phyloP scores from a whole-genome alignment of 305 asterid genomes.

The Lippia alba region DNA sequence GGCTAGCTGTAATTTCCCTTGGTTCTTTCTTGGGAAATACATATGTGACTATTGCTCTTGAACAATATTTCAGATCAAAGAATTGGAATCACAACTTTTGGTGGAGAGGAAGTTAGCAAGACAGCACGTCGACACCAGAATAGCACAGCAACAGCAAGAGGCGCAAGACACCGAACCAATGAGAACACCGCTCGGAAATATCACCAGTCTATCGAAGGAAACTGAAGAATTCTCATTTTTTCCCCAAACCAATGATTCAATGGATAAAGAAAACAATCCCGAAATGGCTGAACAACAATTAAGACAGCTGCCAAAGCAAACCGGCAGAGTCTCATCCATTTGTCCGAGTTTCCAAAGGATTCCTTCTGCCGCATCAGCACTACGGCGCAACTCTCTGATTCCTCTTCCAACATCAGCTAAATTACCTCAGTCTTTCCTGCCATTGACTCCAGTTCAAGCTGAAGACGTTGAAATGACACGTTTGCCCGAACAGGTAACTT shows the following conservation, averaged over 20 bases:
- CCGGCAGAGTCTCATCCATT: slow-evolving; percentile 67
- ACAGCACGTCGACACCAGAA: slow-evolving; percentile 82
- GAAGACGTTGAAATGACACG: slow-evolving; percentile 40
- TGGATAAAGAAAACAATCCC: slow-evolving; percentile 78
- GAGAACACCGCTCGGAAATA: slow-evolving; percentile 61
- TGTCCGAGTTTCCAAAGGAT: slow-evolving; percentile 57
- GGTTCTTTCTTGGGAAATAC: neutral
- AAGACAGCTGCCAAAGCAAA: slow-evolving; percentile 53
- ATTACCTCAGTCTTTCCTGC: slow-evolving; percentile 50
- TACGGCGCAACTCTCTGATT: slow-evolving; percentile 73
- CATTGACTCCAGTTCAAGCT: slow-evolving; percentile 56
- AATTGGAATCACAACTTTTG: slow-evolving; percentile 87
- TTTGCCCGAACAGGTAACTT: slow-evolving; percentile 51
- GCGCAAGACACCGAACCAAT: slow-evolving; percentile 54
- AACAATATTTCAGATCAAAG: slow-evolving; percentile 72
- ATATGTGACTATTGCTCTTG: neutral
- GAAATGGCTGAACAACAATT: slow-evolving; percentile 49
- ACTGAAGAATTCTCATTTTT: slow-evolving; percentile 53
- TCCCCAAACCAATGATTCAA: slow-evolving; percentile 41
- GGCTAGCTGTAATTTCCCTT: too few relatives aligned
- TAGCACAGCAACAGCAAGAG: slow-evolving; percentile 61
- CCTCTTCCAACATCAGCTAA: slow-evolving; percentile 66
- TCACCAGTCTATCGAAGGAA: slow-evolving; percentile 45
- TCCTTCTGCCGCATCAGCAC: slow-evolving; percentile 43
- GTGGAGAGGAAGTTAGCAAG: slow-evolving; percentile 92